Conservation (phyloP, 371 early-diverging fungal species). For the Mortierella sp. region DNA sequence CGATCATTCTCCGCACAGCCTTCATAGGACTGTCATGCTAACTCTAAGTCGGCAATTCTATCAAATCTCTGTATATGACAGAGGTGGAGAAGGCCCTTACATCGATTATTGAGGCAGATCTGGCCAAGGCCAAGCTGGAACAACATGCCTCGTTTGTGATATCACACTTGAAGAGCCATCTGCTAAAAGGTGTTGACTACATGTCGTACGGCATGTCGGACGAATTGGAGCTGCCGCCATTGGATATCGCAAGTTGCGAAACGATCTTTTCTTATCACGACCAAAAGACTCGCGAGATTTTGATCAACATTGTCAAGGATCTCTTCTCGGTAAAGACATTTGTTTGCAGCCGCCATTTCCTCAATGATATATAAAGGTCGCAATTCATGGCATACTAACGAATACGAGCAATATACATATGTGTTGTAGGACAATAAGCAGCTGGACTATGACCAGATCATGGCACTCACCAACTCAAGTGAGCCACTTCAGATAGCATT, state of each 20-base stretch:
- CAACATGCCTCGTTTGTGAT: constrained; percentile 68
- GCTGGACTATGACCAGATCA: constrained; percentile 46
- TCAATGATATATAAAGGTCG: too few relatives aligned
- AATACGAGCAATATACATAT: too few relatives aligned
- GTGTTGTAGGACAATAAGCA: constrained; percentile 38
- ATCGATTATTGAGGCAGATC: constrained; percentile 57
- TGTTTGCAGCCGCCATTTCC: too few relatives aligned
- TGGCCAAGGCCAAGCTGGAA: constrained; percentile 57
- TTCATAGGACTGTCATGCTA: too few relatives aligned
- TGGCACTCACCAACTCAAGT: constrained; percentile 21
- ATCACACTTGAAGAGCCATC: constrained; percentile 63
- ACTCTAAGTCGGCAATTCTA: too few relatives aligned
- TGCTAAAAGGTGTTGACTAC: constrained; percentile 66
- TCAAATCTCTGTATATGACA: constrained; percentile 20
- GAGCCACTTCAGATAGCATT: constrained; percentile 59
- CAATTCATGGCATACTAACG: too few relatives aligned
- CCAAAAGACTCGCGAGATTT: constrained; percentile 44
- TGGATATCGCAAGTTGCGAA: constrained; percentile 68
- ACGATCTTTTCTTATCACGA: constrained; percentile 67
- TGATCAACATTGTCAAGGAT: constrained; percentile 40
- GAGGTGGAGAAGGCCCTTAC: constrained; percentile 74
- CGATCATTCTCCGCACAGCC: too few relatives aligned
- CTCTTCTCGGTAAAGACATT: constrained; percentile 51
- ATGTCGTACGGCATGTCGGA: constrained; percentile 72
- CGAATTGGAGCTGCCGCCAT: constrained; percentile 67